These are phyloP conservation scores for Salvia hispanica DNA, from an alignment of 257 asterid genomes.

Conservation along the genomic window DNA sequence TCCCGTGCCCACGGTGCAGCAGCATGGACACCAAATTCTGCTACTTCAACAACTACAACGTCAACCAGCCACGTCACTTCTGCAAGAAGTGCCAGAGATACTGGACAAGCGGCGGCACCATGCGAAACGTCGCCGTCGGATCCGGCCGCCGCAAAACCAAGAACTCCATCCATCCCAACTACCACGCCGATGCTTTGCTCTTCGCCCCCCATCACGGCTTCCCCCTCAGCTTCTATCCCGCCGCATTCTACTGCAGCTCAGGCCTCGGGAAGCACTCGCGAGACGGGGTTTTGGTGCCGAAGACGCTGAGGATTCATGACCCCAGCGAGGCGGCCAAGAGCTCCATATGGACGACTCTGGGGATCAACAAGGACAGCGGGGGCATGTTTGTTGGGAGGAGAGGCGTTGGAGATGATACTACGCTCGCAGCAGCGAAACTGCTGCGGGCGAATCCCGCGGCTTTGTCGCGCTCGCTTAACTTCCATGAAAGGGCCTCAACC, in stretches of 20 bases:
- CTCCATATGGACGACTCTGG: slow-evolving; percentile 59
- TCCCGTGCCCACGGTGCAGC: slow-evolving; percentile 84
- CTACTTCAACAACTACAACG: slow-evolving; percentile 88
- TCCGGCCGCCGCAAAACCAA: slow-evolving; percentile 86
- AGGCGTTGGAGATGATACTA: slow-evolving; percentile 23
- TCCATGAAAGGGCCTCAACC: slow-evolving; percentile 51
- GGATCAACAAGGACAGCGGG: slow-evolving; percentile 28
- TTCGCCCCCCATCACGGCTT: slow-evolving; percentile 38
- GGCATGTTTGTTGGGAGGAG: slow-evolving; percentile 27
- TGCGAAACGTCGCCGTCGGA: slow-evolving; percentile 84
- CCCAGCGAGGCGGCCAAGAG: slow-evolving; percentile 72
- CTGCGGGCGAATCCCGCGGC: slow-evolving; percentile 88
- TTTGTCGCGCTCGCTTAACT: slow-evolving; percentile 63
- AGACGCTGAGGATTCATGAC: slow-evolving; percentile 62
- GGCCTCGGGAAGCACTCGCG: slow-evolving; percentile 57
- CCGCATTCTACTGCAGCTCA: slow-evolving; percentile 29
- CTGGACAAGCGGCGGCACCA: slow-evolving; percentile 92
- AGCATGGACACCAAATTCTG: slow-evolving; percentile 92
- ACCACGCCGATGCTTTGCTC: slow-evolving; percentile 38
- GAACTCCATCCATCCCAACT: slow-evolving; percentile 32
- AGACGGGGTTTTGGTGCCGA: slow-evolving; percentile 41
- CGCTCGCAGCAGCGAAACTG: slow-evolving; percentile 25
- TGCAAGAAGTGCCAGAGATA: slow-evolving; percentile 86
- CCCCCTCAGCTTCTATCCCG: slow-evolving; percentile 38
- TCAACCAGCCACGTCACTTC: slow-evolving; percentile 80